Evolutionary conservation across 345 rosid species (phyloP).

Genomic region (Carallia pectinifolia): DNA sequence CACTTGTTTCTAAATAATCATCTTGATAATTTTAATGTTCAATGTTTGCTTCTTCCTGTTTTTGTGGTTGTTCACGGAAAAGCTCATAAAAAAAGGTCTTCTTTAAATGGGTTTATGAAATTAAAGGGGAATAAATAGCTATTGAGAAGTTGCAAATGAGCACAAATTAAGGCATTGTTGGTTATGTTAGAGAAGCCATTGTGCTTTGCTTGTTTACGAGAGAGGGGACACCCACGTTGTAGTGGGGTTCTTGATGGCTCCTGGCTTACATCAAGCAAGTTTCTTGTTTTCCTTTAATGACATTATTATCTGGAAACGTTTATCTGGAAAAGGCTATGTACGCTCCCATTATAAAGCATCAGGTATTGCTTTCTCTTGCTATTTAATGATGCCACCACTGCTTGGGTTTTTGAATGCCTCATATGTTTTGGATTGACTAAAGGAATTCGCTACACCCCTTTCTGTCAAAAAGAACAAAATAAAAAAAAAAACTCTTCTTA

Average conservation of each 20-base stretch:
- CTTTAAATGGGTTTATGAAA: no score
- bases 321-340: no score
- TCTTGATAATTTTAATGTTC: no score
- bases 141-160: no score
- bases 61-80: no score
- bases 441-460: not conserved
- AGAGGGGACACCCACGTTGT: slow-evolving; percentile 10
- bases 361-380: slow-evolving; percentile 7
- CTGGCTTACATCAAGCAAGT: not conserved
- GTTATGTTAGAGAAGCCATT: not conserved
- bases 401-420: not conserved
- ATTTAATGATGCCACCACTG: slow-evolving; percentile 8
- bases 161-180: no score
- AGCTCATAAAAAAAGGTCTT: no score
- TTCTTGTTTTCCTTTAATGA: not conserved
- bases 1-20: no score
- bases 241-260: no score
- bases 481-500: slow-evolving; percentile 13
- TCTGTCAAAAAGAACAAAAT: slow-evolving; percentile 8
- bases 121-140: no score
- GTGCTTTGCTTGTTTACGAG: slow-evolving; percentile 25
- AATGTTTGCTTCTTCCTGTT: no score
- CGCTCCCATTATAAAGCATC: not conserved
- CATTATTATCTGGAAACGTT: not conserved
- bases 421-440: slow-evolving; percentile 18